These are phyloP conservation scores for Yarrowia divulgata DNA, from an alignment of 805 yeast genomes.

Conservation along the genomic window DNA sequence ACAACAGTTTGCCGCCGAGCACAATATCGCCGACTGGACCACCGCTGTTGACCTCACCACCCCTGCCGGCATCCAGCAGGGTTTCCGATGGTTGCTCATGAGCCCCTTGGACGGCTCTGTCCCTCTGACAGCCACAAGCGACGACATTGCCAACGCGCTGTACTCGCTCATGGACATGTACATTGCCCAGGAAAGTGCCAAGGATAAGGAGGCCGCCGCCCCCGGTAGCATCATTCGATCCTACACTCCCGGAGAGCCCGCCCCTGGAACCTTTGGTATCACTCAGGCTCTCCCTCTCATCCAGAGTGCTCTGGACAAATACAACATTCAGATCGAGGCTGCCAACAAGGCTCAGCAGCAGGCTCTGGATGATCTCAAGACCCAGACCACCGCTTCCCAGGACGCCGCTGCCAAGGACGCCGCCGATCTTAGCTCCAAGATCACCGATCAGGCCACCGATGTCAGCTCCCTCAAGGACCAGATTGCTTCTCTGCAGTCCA, in stretches of 20 bases:
- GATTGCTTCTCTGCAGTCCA: not conserved
- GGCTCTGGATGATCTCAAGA: not conserved
- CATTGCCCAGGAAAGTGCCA: not conserved
- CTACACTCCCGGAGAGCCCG: not conserved
- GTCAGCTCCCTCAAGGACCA: not conserved
- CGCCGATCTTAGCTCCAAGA: not conserved
- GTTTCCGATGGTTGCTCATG: not conserved
- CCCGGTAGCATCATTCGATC: not conserved
- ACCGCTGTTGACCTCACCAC: not conserved
- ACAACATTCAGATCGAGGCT: not conserved
- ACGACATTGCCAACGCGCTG: not conserved
- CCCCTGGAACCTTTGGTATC: no score
- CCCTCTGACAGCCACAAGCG: not conserved
- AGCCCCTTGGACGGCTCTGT: not conserved
- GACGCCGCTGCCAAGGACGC: not conserved
- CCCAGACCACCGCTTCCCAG: not conserved
- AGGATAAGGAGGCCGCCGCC: not conserved
- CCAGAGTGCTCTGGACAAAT: no score
- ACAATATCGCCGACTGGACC: not conserved
- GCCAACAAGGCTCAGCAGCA: not conserved
- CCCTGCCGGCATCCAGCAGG: not conserved
- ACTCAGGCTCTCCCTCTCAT: no score
- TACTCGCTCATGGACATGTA: not conserved
- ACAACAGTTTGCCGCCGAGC: slow-evolving; percentile 10
- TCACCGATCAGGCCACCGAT: not conserved